These are phyloP conservation scores for Solanum gandarillasii DNA, from an alignment of 257 asterid species.

Conservation along the genomic window DNA sequence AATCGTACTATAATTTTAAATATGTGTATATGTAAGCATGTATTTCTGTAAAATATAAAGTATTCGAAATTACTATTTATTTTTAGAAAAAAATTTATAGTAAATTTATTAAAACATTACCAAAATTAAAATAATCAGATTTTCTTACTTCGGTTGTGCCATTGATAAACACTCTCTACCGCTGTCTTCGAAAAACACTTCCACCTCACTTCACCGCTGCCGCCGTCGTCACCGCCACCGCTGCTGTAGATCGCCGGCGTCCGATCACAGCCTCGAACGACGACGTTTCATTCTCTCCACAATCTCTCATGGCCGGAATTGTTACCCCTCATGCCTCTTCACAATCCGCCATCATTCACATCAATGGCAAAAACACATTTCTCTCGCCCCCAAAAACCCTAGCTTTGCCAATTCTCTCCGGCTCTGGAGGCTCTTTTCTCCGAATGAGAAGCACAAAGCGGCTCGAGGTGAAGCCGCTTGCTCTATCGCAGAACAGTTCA, in stretches of 20 bases:
- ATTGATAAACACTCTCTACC: background rate
- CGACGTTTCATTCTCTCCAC: background rate
- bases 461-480: slow-evolving; percentile 8
- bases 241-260: background rate
- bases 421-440: background rate
- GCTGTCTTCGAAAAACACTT: background rate
- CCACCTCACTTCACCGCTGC: background rate
- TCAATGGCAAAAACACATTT: background rate
- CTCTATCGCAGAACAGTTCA: slow-evolving; percentile 23
- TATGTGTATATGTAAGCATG: too few relatives aligned
- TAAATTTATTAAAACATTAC: background rate
- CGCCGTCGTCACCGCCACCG: background rate
- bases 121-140: background rate
- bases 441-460: background rate
- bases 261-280: background rate
- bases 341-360: background rate
- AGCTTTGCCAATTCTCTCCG: background rate
- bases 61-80: background rate
- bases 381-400: background rate
- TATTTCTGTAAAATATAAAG: background rate
- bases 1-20: too few relatives aligned
- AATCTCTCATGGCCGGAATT: background rate
- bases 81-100: too few relatives aligned
- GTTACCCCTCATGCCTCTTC: background rate
- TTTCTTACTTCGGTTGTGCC: background rate